Conservation (phyloP, 495 filamentous ascomycete species). For the Chaetomium cochliodes region DNA sequence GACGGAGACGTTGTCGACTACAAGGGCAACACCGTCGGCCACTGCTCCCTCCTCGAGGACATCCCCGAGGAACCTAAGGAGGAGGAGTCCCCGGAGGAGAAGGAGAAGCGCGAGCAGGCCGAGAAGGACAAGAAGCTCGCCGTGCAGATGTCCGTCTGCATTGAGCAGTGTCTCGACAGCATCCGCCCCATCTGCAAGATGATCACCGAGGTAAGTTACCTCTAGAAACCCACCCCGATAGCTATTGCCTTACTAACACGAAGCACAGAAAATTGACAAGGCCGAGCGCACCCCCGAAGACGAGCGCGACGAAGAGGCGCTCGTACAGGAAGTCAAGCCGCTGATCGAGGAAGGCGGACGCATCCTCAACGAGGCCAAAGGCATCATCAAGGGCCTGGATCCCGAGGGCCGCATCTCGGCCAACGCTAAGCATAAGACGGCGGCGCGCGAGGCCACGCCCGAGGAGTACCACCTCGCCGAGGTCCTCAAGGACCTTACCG, state of each 20-base stretch:
- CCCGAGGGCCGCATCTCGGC: constrained; percentile 82
- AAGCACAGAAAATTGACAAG: constrained; percentile 64
- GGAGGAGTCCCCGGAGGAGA: constrained; percentile 50
- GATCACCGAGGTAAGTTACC: constrained; percentile 71
- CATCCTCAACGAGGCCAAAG: constrained; percentile 85
- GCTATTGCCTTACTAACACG: constrained; percentile 9
- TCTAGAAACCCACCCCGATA: background rate
- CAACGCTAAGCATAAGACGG: constrained; percentile 80
- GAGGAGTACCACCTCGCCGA: constrained; percentile 87
- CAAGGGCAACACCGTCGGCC: constrained; percentile 77
- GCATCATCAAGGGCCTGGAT: constrained; percentile 84
- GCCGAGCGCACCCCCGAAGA: constrained; percentile 84
- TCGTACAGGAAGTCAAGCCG: constrained; percentile 82
- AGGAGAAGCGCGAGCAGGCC: constrained; percentile 52
- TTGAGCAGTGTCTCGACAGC: constrained; percentile 76
- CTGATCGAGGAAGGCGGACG: constrained; percentile 79
- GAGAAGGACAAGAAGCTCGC: constrained; percentile 75
- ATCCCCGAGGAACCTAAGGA: constrained; percentile 51
- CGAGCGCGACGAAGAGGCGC: constrained; percentile 84
- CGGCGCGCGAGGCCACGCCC: constrained; percentile 76
- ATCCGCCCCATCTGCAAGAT: constrained; percentile 83
- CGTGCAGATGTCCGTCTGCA: constrained; percentile 69
- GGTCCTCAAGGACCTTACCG: constrained; percentile 70
- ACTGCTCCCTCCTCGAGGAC: constrained; percentile 75
- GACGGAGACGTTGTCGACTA: constrained; percentile 81